Evolutionary conservation across 306 rosid species (phyloP), one percentile per base, ranked within the genome.

Genomic region (Begonia loranthoides): DNA sequence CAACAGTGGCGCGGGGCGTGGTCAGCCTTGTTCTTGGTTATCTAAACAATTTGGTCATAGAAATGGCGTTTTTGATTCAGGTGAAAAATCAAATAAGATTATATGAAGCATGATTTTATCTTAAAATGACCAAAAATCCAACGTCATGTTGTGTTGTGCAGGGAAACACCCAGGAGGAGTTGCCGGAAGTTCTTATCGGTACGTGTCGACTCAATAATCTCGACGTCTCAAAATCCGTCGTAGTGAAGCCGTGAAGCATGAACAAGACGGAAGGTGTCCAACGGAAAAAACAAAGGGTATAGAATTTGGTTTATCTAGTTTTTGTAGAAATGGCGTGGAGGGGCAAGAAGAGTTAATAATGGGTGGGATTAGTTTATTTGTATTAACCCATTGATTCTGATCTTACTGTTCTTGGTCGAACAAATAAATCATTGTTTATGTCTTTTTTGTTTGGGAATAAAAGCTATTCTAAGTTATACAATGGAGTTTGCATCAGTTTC

Each of bases 11-110:
- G 56, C 71, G 87, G 38, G 89, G 97, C 38, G 95, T 88, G 64
- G 79, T 50, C n/a, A 84, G 63, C 55, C 76, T 88, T 70, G 87
- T 88, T 75, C 87, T 88, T 63, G 97, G 97, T 46, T 88, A 79
- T 76, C 78, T 88, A 46, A 88, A 79, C 69, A 84, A 84, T 55
- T 75, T 88, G 87, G 84, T 88, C 43, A 71, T 84, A 62, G 97
- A 88, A 77, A 70, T 88, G 93, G 97, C 97, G 45, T 88, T 84
- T 62, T 68, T 88, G 69, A 77, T 88, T 62, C 95, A 84, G 95
- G 97, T 88, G 54, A 63, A 24, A 24, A 13, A 13, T 38, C 45
- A 11, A 45, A 4, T 15, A 6, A 17, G 0, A 5, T 36, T 9
- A 15, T 48, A 33, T n/a, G 1, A 17, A 41, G 15, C 41, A 10